Evolutionary conservation across 1,284 basidiomycete genomes (phyloP).

Genomic region (Agroathelia rolfsii): DNA sequence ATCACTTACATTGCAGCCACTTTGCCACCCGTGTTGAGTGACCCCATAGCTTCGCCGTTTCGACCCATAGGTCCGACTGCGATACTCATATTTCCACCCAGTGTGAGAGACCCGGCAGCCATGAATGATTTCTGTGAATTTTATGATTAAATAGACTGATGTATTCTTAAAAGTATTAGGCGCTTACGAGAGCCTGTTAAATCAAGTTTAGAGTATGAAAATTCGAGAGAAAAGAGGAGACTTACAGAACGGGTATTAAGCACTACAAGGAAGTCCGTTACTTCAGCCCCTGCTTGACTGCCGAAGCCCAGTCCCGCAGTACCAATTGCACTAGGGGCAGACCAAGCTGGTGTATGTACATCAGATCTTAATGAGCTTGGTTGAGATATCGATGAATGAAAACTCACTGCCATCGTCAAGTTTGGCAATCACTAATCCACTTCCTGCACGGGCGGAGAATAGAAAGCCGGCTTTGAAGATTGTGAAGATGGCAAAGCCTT

Average conservation of each 20-base stretch:
- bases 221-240: no score
- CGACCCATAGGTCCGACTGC: conserved; percentile 91
- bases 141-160: no score
- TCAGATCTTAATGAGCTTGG: conserved; percentile 4
- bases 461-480: conserved; percentile 74
- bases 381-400: neutral
- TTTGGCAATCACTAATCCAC: conserved; percentile 86
- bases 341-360: conserved; percentile 77
- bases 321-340: conserved; percentile 89
- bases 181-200: neutral
- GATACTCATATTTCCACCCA: conserved; percentile 89
- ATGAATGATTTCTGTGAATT: conserved; percentile 90
- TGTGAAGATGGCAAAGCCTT: conserved; percentile 79
- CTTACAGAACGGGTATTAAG: conserved; percentile 74
- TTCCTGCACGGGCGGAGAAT: conserved; percentile 76
- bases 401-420: conserved; percentile 75
- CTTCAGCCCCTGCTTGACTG: conserved; percentile 74
- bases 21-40: conserved; percentile 80
- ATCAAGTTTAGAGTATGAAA: conserved; percentile 19
- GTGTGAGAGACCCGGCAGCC: conserved; percentile 85
- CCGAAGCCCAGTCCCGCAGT: conserved; percentile 91
- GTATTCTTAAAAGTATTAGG: no score
- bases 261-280: conserved; percentile 93
- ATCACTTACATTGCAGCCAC: conserved; percentile 78
- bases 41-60: conserved; percentile 87